Evolutionary conservation across 352 stramenopile species (phyloP).

Genomic region (Globisporangium cystogenes): DNA sequence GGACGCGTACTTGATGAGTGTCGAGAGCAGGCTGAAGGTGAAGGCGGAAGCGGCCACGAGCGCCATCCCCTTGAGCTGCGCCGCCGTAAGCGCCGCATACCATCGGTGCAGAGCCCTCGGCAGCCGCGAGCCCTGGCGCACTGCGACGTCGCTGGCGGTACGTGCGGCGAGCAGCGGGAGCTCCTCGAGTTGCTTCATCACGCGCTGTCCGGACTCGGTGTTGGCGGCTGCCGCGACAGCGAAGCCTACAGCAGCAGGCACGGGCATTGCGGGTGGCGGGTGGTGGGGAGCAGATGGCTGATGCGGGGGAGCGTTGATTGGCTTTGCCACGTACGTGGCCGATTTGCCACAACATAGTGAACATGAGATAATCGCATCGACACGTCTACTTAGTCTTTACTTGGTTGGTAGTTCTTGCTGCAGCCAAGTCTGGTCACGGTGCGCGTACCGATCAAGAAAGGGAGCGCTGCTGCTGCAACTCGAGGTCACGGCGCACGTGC

Average conservation of each 20-base stretch:
- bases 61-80: constrained; percentile 21
- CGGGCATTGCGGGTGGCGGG: constrained; percentile 2
- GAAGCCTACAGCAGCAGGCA: constrained; percentile 7
- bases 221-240: constrained; percentile 3
- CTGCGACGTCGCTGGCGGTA: constrained; percentile 10
- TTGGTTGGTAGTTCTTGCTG: no score
- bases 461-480: no score
- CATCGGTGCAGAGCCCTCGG: constrained; percentile 4
- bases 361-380: no score
- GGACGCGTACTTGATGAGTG: constrained; percentile 46
- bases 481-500: no score
- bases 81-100: constrained; percentile 5
- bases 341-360: no score
- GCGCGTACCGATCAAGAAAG: no score
- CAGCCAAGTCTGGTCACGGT: no score
- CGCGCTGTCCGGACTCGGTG: constrained; percentile 20
- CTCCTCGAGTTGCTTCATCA: constrained; percentile 33
- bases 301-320: no score
- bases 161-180: constrained; percentile 32
- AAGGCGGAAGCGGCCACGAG: constrained; percentile 50
- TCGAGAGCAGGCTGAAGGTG: constrained; percentile 52
- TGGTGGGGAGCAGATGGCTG: no score
- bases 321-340: no score
- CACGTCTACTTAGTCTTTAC: no score
- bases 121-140: not conserved